Evolutionary conservation across 148 eudicot species (phyloP).

Genomic region (Persicaria tinctoria): DNA sequence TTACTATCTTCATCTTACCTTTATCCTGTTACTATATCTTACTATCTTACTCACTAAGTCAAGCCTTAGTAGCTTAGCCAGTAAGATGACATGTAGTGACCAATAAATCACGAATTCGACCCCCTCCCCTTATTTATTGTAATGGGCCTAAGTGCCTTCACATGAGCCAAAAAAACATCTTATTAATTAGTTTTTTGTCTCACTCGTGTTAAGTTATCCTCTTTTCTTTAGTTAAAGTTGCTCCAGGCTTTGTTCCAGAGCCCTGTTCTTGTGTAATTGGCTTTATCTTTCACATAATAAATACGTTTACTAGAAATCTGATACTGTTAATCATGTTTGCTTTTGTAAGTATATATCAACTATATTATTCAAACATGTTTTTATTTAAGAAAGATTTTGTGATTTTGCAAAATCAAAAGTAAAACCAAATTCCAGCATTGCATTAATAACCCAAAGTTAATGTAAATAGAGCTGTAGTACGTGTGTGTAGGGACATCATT

Average conservation of each 20-base stretch:
- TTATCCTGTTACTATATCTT: background rate
- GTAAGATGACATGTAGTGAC: background rate
- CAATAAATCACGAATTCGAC: background rate
- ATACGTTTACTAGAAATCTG: background rate
- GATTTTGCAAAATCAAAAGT: background rate
- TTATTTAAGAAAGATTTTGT: background rate
- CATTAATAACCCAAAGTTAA: background rate
- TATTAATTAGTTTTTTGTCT: background rate
- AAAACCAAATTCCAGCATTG: background rate
- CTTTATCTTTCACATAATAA: background rate
- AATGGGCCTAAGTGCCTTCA: no score
- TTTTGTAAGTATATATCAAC: background rate
- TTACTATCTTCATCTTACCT: background rate
- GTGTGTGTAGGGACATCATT: background rate
- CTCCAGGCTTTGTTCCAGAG: conserved; percentile 2
- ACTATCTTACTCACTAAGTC: background rate
- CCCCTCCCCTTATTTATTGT: no score
- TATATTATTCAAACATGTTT: background rate
- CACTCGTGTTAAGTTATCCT: background rate
- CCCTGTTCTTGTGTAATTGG: background rate
- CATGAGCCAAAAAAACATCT: background rate
- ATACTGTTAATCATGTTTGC: background rate
- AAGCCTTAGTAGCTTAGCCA: no score
- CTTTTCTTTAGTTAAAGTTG: background rate
- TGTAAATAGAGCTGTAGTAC: background rate